Evolutionary conservation across 768 basidiomycete genomes (phyloP), one percentile per base, ranked within the genome.

Genomic region (Xerocomellus amylosporus): DNA sequence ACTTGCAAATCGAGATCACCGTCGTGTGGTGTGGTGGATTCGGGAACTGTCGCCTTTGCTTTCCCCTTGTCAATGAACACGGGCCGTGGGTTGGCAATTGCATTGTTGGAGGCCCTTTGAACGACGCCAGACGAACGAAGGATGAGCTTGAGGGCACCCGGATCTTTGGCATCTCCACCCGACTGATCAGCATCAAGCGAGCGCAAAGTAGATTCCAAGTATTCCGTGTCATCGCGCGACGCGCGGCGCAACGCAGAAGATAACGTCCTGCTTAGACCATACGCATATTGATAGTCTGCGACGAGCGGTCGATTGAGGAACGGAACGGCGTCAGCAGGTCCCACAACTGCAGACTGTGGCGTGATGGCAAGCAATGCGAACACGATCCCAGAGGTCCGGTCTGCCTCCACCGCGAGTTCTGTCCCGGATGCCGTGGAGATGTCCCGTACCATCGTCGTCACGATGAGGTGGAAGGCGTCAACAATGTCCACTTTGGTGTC

Each of bases 401-500:
- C 85, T 31, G 76, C 74, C 56, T 82, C 77, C 0, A 56, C 62
- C 0, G 77, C 77, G 14, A 83, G 77, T 0, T 69, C 67, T 6
- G 71, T 50, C 0, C 79, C 83, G 0, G 75, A 75, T 7, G 76
- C 67, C 8, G 68, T 56, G 1, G 79, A 70, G 30, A 88, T 64
- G 54, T 80, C 79, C 24, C 72, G 71, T 7, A 87, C 64, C 46
- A 86, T 71, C 5, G 75, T 71, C 31, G 70, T 71, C 46, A 88
- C 54, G 31, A 88, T 63, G 46, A 83, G 65, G 58, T 90, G 87
- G 68, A 88, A 87, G 4, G 77, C 65, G 58, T 92, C 89, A 19
- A 92, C 70, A 24, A 90, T 71, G 20, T 82, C 80, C 8, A 87
- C 84, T 71, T 91, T 92, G 2, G 86, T 84, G 53, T 85, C 79